Base-by-base conservation (phyloP, 2,329 filamentous ascomycete genomes). In the Aureobasidium melanogenum region DNA sequence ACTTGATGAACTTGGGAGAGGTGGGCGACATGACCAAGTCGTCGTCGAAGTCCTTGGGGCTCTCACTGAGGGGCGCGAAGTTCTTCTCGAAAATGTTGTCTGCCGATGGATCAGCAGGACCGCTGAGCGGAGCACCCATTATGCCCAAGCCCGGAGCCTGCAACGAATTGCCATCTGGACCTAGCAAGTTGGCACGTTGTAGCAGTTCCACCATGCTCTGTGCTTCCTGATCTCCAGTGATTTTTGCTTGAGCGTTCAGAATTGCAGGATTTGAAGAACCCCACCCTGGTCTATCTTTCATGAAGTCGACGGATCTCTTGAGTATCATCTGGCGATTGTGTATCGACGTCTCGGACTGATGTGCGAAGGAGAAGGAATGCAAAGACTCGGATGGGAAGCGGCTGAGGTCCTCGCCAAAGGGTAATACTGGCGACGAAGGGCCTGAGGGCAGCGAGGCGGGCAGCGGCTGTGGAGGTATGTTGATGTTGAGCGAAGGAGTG, bases 341-440 rank as follows among this genome's bases (percentile, higher is more conserved):
- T 61, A 97, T 81, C 64, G 91, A 86, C 64, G 97, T 93, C 70
- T 96, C 92, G 3, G 92, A 93, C 74, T 96, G 92, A 67, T 96
- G 90, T 43, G 94, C 91, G 74, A 99, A 99, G 14, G 93, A 97
- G 77, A 99, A 99, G 1, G 94, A 99, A 75, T 99, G 94, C 50
- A 99, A 79, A 6, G 94, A 99, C 72, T 99, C 94, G 67, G 90
- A 91, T 1, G 94, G 93, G 72, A 99, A 99, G 55, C 92, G 87
- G 48, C 87, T 87, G 48, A 99, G 83, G 71, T 99, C 94, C 77
- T 97, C 94, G 69, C 85, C 83, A 70, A 91, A 91, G 64, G 84
- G 78, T 44, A 88, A 69, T 7, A 77, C 84, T 26, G 91, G 90
- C 24, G 91, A 91, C 22, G 81, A 79, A 26, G 87, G 86, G 6